Evolutionary conservation across 2,329 filamentous ascomycete genomes (phyloP).

Genomic region (Simplicillium sp.): DNA sequence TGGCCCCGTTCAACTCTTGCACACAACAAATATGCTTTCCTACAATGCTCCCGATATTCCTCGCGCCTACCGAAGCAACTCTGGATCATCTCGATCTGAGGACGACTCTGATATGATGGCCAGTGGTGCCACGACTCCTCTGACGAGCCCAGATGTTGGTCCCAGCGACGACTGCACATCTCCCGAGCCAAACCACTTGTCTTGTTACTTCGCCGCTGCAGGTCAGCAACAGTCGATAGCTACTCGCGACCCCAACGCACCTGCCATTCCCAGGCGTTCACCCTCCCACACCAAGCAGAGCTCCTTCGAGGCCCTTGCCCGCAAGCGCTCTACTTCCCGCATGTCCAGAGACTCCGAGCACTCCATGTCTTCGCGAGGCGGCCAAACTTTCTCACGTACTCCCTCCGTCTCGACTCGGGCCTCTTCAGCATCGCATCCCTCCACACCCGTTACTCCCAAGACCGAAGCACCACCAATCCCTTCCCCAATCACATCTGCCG

Average conservation of each 20-base stretch:
- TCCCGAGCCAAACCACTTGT: slow-evolving; percentile 56
- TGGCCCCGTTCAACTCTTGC: slow-evolving; percentile 73
- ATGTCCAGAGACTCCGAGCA: slow-evolving; percentile 44
- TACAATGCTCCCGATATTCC: slow-evolving; percentile 86
- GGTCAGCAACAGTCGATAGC: slow-evolving; percentile 28
- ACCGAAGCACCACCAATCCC: slow-evolving; percentile 9
- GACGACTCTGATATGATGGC: slow-evolving; percentile 63
- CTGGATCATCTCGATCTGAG: slow-evolving; percentile 44
- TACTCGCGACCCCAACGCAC: slow-evolving; percentile 39
- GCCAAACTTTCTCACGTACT: slow-evolving; percentile 46
- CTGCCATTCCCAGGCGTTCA: slow-evolving; percentile 66
- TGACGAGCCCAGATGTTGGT: slow-evolving; percentile 59
- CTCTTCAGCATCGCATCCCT: slow-evolving; percentile 33
- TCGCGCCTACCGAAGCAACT: slow-evolving; percentile 37
- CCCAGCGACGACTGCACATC: slow-evolving; percentile 44
- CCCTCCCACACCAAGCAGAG: slow-evolving; percentile 85
- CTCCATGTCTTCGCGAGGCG: slow-evolving; percentile 46
- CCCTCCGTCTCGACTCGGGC: slow-evolving; percentile 46
- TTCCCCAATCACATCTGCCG: slow-evolving; percentile 9
- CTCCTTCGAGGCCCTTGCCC: slow-evolving; percentile 62
- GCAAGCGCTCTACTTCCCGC: slow-evolving; percentile 51
- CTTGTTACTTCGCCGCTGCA: slow-evolving; percentile 53
- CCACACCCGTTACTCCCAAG: slow-evolving; percentile 20
- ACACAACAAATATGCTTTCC: slow-evolving; percentile 92
- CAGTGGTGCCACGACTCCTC: slow-evolving; percentile 46